These are phyloP conservation scores for Aureobasidium mangrovei DNA, from an alignment of 2,329 filamentous ascomycete genomes.

Conservation along the genomic window DNA sequence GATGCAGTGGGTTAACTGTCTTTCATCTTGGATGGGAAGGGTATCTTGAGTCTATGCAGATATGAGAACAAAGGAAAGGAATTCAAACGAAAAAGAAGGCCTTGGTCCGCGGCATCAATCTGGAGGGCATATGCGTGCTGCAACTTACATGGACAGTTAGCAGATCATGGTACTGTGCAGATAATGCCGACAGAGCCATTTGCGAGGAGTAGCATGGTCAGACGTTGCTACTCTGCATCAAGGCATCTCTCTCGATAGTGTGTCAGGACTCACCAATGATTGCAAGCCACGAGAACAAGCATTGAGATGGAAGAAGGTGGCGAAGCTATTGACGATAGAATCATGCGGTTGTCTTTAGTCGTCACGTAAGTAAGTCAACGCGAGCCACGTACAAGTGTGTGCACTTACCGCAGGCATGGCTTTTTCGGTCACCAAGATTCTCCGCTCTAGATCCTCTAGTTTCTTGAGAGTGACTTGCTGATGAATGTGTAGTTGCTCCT, in stretches of 20 bases:
- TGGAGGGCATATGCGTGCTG: not conserved
- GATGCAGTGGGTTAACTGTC: too few species aligned
- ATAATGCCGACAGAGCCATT: not conserved
- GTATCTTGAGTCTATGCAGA: too few species aligned
- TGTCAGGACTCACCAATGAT: too few species aligned
- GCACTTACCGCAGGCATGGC: conserved; percentile 3
- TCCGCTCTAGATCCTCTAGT: conserved; percentile 4
- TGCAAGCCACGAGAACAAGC: too few species aligned
- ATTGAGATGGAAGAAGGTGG: too few species aligned
- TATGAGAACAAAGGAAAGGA: too few species aligned
- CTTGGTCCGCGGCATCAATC: not conserved
- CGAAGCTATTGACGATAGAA: not conserved
- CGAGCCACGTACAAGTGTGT: not conserved
- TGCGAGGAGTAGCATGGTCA: too few species aligned
- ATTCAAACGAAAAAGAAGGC: too few species aligned
- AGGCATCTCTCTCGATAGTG: too few species aligned
- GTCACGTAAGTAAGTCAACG: not conserved
- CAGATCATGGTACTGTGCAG: not conserved
- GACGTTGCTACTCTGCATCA: too few species aligned
- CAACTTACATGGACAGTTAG: not conserved
- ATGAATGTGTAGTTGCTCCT: conserved; percentile 14
- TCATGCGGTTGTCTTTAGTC: not conserved
- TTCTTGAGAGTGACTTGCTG: conserved; percentile 8
- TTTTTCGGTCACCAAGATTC: conserved; percentile 4
- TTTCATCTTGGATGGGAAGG: too few species aligned